These are phyloP conservation scores for Linnemannia hyalina DNA, from an alignment of 192 early-diverging fungal species.

Conservation along the genomic window DNA sequence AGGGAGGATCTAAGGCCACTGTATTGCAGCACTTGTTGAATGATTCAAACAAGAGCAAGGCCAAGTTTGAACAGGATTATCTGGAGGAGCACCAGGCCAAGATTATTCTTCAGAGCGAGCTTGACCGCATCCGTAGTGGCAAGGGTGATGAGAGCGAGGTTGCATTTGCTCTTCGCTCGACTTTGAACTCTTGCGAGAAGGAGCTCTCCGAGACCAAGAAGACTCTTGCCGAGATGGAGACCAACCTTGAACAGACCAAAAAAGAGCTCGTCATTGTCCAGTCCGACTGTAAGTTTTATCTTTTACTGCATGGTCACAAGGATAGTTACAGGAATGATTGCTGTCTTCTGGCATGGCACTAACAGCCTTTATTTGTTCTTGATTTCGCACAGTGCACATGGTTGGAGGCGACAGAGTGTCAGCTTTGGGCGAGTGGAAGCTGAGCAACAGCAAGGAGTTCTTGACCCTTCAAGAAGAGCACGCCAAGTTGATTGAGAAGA, in stretches of 20 bases:
- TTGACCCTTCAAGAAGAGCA: slow-evolving; percentile 55
- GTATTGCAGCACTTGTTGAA: slow-evolving; percentile 72
- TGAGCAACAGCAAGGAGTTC: slow-evolving; percentile 35
- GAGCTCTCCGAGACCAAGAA: slow-evolving; percentile 48
- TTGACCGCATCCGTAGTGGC: slow-evolving; percentile 45
- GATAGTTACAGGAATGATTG: not conserved
- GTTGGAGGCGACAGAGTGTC: slow-evolving; percentile 33
- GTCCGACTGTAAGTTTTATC: slow-evolving; percentile 52
- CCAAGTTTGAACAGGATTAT: slow-evolving; percentile 75
- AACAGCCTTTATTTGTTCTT: not conserved
- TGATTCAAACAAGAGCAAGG: slow-evolving; percentile 70
- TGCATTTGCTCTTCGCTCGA: slow-evolving; percentile 25
- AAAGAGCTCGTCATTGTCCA: slow-evolving; percentile 49
- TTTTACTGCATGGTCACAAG: not conserved
- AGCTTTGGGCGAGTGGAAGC: slow-evolving; percentile 36
- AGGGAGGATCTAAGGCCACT: slow-evolving; percentile 53
- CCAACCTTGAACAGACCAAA: slow-evolving; percentile 45
- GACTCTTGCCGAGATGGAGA: slow-evolving; percentile 42
- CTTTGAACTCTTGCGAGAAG: slow-evolving; percentile 44
- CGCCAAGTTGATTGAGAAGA: slow-evolving; percentile 49
- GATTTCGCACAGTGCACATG: slow-evolving; percentile 28
- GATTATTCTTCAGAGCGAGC: slow-evolving; percentile 57
- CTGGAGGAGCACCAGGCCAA: slow-evolving; percentile 64
- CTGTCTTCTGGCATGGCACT: not conserved
- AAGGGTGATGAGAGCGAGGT: slow-evolving; percentile 42